phyloP scores from a whole-genome alignment of 192 early-diverging fungal species.

The Coemansia sp. region DNA sequence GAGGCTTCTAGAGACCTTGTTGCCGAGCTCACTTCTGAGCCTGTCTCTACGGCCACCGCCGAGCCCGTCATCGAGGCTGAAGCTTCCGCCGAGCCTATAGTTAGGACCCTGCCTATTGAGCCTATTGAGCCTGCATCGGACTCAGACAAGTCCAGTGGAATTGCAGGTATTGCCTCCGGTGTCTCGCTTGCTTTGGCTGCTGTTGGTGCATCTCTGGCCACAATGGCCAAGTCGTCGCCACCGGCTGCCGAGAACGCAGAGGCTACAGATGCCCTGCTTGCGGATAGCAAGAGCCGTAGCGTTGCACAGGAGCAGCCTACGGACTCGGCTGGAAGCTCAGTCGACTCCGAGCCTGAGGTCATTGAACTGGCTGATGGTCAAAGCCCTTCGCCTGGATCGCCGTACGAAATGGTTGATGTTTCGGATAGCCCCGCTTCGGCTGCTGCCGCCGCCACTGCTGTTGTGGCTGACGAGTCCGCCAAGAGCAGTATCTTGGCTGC shows the following conservation, averaged over 20 bases:
- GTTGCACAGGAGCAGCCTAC: background rate
- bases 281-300: background rate
- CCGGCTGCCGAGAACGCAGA: background rate
- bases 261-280: background rate
- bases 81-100: background rate
- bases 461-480: no score
- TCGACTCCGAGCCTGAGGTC: no score
- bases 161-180: conserved; percentile 5
- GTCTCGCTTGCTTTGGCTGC: conserved; percentile 15
- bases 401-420: no score
- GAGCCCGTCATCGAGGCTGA: background rate
- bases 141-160: background rate
- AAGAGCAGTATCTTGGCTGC: background rate
- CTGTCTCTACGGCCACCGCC: background rate
- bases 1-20: background rate
- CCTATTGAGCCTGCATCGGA: background rate
- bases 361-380: no score
- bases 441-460: background rate
- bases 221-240: background rate
- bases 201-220: conserved; percentile 13
- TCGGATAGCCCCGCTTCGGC: background rate
- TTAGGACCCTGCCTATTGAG: background rate
- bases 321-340: no score
- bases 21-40: background rate
- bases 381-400: no score